phyloP scores from a whole-genome alignment of 2,329 filamentous ascomycete species.

The Colletotrichum liriopes region DNA sequence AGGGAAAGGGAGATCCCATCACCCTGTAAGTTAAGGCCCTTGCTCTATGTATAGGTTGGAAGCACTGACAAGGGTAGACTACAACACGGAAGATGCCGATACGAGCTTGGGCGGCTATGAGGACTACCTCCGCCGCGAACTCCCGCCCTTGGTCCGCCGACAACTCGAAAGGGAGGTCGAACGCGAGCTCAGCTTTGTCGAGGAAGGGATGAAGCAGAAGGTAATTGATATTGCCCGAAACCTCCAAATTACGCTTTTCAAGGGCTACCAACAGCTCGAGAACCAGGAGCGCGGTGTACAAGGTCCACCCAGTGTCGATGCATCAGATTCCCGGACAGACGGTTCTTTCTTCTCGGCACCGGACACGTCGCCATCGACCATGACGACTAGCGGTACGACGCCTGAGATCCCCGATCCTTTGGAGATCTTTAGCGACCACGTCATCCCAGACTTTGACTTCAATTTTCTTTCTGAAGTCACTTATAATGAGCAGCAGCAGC shows the following conservation, averaged over 20 bases:
- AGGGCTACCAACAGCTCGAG: constrained; percentile 43
- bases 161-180: constrained; percentile 51
- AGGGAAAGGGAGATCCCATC: constrained; percentile 43
- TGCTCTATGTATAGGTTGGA: neutral
- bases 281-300: constrained; percentile 12
- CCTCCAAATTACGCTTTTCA: constrained; percentile 45
- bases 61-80: constrained; percentile 48
- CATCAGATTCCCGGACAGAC: neutral
- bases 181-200: constrained; percentile 46
- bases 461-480: constrained; percentile 10
- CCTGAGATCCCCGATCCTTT: constrained; percentile 36
- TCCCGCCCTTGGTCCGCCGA: constrained; percentile 51
- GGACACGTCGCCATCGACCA: constrained; percentile 34
- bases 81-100: constrained; percentile 48
- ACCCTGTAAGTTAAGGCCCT: constrained; percentile 26
- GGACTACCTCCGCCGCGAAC: constrained; percentile 50
- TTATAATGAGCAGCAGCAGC: neutral
- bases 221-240: constrained; percentile 47
- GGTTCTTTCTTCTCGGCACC: neutral
- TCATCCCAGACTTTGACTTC: constrained; percentile 38
- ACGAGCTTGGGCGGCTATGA: constrained; percentile 48
- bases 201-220: constrained; percentile 46
- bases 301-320: neutral
- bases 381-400: constrained; percentile 26
- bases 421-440: constrained; percentile 20